Evolutionary conservation across 208 protist species (phyloP).

Genomic region (Acanthamoeba lenticulata): DNA sequence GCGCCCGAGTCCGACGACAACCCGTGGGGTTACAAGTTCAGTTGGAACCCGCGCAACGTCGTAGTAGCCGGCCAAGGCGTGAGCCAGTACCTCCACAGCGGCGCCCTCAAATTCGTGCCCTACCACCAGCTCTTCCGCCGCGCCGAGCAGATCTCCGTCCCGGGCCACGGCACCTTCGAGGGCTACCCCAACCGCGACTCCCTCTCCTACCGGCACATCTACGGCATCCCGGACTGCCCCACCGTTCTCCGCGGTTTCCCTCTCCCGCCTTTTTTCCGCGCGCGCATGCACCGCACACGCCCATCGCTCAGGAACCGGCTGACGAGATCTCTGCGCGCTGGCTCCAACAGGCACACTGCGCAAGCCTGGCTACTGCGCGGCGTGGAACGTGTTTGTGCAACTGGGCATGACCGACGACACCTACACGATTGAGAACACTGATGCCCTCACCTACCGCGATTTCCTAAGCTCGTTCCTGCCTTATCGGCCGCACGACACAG

Average conservation of each 20-base stretch:
- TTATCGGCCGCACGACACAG: conserved; percentile 19
- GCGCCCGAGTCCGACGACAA: conserved; percentile 76
- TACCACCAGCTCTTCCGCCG: conserved; percentile 70
- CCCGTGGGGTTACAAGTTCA: conserved; percentile 82
- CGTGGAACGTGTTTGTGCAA: conserved; percentile 62
- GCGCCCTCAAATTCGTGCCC: conserved; percentile 67
- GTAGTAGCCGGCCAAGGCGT: conserved; percentile 70
- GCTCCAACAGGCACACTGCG: background rate
- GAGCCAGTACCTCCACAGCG: conserved; percentile 75
- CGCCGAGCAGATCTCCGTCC: conserved; percentile 29
- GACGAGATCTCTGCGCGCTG: background rate
- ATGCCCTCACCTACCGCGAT: conserved; percentile 25
- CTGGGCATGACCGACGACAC: conserved; percentile 76
- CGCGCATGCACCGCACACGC: background rate
- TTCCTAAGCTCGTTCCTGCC: conserved; percentile 65
- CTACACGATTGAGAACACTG: conserved; percentile 43
- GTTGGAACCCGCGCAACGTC: conserved; percentile 78
- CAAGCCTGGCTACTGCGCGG: conserved; percentile 25
- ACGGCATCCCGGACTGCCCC: conserved; percentile 72
- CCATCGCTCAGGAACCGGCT: background rate
- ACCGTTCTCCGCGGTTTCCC: conserved; percentile 85
- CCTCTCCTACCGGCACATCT: conserved; percentile 66
- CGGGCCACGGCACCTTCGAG: conserved; percentile 71
- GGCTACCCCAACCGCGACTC: conserved; percentile 84
- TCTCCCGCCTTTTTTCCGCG: conserved; percentile 68